Evolutionary conservation across 495 filamentous ascomycete genomes (phyloP).

Genomic region (Platismatia glauca): DNA sequence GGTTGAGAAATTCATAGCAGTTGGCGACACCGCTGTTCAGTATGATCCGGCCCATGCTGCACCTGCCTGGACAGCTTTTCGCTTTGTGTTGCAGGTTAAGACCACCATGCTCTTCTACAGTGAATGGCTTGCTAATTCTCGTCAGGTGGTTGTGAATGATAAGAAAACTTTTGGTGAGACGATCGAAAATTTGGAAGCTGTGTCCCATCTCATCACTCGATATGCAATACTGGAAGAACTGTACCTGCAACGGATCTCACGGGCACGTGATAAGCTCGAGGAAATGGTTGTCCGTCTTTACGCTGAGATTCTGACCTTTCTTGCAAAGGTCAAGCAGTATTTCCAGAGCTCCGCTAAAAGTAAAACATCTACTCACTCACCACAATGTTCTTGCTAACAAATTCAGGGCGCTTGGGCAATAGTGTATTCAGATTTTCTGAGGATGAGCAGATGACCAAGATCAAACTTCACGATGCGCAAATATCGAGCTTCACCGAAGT

Average conservation of each 20-base stretch:
- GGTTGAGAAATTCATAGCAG: background rate
- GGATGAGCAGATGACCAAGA: background rate
- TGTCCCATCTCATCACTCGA: conserved; percentile 21
- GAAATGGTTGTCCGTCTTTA: conserved; percentile 15
- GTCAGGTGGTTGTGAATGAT: background rate
- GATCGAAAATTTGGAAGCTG: conserved; percentile 4
- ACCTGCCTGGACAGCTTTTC: background rate
- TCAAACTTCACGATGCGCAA: background rate
- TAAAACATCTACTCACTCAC: background rate
- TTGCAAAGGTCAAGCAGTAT: conserved; percentile 11
- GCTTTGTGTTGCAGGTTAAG: background rate
- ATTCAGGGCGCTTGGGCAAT: background rate
- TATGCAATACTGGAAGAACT: conserved; percentile 19
- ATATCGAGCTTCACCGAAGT: background rate
- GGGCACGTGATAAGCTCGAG: conserved; percentile 8
- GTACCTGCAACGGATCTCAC: conserved; percentile 2
- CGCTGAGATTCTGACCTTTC: conserved; percentile 17
- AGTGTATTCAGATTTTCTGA: background rate
- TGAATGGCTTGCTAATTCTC: background rate
- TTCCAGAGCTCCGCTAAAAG: background rate
- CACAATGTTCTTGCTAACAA: background rate
- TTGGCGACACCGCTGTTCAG: background rate
- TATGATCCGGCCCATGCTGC: background rate
- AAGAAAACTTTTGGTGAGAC: background rate
- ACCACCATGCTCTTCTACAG: background rate